Conservation (phyloP, 1,284 basidiomycete genomes). For the Leccinum huronense region DNA sequence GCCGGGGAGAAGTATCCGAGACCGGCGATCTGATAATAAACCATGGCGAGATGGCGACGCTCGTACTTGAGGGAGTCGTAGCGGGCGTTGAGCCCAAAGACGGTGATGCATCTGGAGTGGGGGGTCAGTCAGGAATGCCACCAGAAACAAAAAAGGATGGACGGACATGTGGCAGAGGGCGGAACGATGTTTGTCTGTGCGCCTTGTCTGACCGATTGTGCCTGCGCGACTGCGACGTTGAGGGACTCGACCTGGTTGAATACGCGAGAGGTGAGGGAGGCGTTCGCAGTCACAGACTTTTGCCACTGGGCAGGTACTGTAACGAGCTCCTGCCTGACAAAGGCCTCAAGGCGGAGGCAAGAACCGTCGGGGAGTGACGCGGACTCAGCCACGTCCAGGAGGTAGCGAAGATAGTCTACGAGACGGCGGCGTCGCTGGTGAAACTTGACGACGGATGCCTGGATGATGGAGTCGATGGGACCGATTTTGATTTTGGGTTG, state of each 20-base stretch:
- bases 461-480: conserved; percentile 51
- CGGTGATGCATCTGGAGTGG: conserved; percentile 38
- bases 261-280: conserved; percentile 52
- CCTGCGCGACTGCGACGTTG: conserved; percentile 50
- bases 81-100: conserved; percentile 63
- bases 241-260: conserved; percentile 63
- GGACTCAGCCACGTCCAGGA: conserved; percentile 46
- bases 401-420: too few relatives aligned
- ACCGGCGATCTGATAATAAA: conserved; percentile 63
- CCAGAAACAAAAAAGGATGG: neutral
- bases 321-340: conserved; percentile 50
- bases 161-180: conserved; percentile 53
- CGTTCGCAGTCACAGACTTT: conserved; percentile 34
- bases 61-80: conserved; percentile 73
- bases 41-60: conserved; percentile 59
- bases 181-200: conserved; percentile 61
- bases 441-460: conserved; percentile 62
- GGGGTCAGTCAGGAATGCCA: neutral
- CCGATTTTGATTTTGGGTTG: conserved; percentile 56
- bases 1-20: conserved; percentile 56
- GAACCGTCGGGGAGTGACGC: too few relatives aligned
- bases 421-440: conserved; percentile 45
- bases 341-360: conserved; percentile 50
- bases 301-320: conserved; percentile 34
- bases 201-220: conserved; percentile 56